A percentile compares a stretch with the other conserved stretches of the same genome.
Conservation (phyloP, 768 basidiomycete species). For the Pluteus cervinus region DNA sequence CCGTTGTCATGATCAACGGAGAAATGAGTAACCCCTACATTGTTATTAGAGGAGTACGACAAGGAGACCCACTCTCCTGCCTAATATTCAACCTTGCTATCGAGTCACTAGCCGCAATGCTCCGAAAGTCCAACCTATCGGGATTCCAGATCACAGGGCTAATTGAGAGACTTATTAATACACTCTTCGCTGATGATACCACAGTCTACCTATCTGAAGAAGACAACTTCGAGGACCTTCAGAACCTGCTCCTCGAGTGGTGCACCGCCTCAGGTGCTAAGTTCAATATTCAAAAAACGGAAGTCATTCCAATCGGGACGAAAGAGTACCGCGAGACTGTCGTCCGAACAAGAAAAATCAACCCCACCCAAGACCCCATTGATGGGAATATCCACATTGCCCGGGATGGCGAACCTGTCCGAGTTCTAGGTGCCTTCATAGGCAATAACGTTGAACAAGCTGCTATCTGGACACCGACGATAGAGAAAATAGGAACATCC, state of each 20-base stretch:
- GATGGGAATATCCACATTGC: constrained; percentile 18
- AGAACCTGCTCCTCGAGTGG: constrained; percentile 27
- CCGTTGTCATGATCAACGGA: constrained; percentile 27
- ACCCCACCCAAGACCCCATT: constrained; percentile 2
- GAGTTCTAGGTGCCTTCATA: constrained; percentile 25
- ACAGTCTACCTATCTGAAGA: constrained; percentile 24
- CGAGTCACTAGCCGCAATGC: constrained; percentile 26
- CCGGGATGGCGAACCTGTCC: constrained; percentile 16
- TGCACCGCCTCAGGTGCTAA: constrained; percentile 32
- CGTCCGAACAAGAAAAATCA: constrained; percentile 7
- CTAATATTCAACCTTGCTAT: constrained; percentile 34
- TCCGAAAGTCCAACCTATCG: constrained; percentile 21
- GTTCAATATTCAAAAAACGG: constrained; percentile 37
- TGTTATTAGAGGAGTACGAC: constrained; percentile 25
- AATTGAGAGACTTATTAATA: constrained; percentile 16
- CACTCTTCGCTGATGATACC: constrained; percentile 38
- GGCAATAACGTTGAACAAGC: constrained; percentile 20
- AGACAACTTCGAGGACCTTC: constrained; percentile 19
- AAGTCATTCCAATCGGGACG: constrained; percentile 27
- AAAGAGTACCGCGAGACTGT: constrained; percentile 10
- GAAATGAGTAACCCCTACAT: constrained; percentile 15
- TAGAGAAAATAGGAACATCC: constrained; percentile 18
- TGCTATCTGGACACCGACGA: constrained; percentile 16
- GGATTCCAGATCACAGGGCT: constrained; percentile 16
- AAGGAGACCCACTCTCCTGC: constrained; percentile 34